Conservation (phyloP, 257 asterid species). For the Primulina eburnea region DNA sequence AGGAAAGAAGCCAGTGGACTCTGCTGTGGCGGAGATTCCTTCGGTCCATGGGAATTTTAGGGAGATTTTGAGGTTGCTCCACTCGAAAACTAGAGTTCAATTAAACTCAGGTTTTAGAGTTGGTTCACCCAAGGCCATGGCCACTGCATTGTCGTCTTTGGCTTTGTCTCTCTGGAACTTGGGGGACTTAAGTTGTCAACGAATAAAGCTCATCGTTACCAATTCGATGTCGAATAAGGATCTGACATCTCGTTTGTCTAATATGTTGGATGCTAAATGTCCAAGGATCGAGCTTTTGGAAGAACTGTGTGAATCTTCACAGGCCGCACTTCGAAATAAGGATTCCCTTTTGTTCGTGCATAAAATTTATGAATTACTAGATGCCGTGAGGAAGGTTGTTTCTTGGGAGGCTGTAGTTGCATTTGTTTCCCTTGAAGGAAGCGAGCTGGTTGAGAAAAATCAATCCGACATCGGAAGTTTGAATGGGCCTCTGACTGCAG, state of each 20-base stretch:
- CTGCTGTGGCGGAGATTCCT: conserved; percentile 57
- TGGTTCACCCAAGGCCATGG: conserved; percentile 46
- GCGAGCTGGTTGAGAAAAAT: conserved; percentile 30
- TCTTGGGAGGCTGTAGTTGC: conserved; percentile 80
- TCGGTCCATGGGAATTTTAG: conserved; percentile 62
- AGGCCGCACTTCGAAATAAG: conserved; percentile 34
- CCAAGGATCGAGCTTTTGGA: conserved; percentile 30
- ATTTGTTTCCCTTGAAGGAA: conserved; percentile 61
- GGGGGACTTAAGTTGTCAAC: conserved; percentile 51
- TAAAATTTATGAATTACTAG: conserved; percentile 40
- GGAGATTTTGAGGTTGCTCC: conserved; percentile 52
- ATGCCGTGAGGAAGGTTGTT: conserved; percentile 50
- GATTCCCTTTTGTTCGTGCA: conserved; percentile 49
- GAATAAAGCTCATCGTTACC: conserved; percentile 39
- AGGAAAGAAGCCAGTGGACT: conserved; percentile 31
- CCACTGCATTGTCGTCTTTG: conserved; percentile 48
- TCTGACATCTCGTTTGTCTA: conserved; percentile 31
- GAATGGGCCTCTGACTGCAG: conserved; percentile 31
- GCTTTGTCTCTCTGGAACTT: conserved; percentile 48
- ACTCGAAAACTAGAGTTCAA: conserved; percentile 60
- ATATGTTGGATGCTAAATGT: conserved; percentile 30
- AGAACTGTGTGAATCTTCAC: conserved; percentile 32
- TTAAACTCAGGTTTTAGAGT: conserved; percentile 65
- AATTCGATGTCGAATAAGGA: conserved; percentile 33
- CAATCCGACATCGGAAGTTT: conserved; percentile 30